phyloP scores from a whole-genome alignment of 495 filamentous ascomycete genomes.

The Penicillium antarcticum region DNA sequence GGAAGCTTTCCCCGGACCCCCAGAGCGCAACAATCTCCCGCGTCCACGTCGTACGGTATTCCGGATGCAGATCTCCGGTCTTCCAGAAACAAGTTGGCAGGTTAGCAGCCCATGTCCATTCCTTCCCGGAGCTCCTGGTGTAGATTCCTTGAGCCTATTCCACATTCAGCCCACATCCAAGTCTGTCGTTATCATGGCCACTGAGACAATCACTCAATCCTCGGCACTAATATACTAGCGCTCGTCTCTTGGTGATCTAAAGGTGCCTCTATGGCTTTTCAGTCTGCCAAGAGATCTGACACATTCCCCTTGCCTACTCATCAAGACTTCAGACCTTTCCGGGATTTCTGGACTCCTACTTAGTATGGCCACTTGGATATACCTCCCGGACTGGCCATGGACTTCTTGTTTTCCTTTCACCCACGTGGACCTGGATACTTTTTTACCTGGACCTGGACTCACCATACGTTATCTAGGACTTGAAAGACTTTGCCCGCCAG shows the following conservation, averaged over 20 bases:
- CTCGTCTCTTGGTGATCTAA: not conserved
- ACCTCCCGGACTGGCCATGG: slow-evolving; percentile 20
- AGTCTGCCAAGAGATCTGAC: not conserved
- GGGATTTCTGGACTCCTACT: slow-evolving; percentile 1
- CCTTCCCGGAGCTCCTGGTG: slow-evolving; percentile 41
- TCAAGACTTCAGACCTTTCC: not conserved
- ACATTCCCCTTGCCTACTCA: not conserved
- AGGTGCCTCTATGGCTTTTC: not conserved
- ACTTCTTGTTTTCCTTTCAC: slow-evolving; percentile 6
- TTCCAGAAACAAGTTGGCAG: slow-evolving; percentile 99
- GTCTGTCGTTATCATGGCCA: slow-evolving; percentile 1
- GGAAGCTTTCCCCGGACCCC: slow-evolving; percentile 64
- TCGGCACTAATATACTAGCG: slow-evolving; percentile 1
- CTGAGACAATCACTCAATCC: slow-evolving; percentile 6
- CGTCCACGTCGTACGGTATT: slow-evolving; percentile 91
- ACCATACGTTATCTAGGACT: slow-evolving; percentile 65
- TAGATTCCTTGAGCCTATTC: slow-evolving; percentile 14
- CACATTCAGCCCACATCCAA: slow-evolving; percentile 6
- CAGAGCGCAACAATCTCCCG: slow-evolving; percentile 70
- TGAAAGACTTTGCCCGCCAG: slow-evolving; percentile 98
- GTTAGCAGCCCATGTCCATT: slow-evolving; percentile 76
- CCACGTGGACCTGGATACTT: slow-evolving; percentile 26
- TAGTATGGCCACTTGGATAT: slow-evolving; percentile 7
- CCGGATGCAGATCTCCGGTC: slow-evolving; percentile 96
- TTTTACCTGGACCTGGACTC: slow-evolving; percentile 41